Evolutionary conservation across 83 land plant species (phyloP).

Genomic region (Picea abies): DNA sequence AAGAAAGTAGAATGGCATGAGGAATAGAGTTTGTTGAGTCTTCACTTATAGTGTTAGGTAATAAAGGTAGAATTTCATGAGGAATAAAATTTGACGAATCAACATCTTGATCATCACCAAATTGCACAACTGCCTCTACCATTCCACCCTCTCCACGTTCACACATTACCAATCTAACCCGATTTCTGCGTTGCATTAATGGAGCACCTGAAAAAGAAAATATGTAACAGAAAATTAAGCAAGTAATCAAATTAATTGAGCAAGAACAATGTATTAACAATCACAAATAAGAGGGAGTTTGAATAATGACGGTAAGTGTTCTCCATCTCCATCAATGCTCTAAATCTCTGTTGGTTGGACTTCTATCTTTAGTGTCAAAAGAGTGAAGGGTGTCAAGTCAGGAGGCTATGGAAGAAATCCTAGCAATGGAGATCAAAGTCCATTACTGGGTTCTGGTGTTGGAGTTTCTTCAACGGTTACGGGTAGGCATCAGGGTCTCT

Average conservation of each 20-base stretch:
- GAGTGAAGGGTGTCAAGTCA: too few species aligned
- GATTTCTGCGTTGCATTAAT: slow-evolving; percentile 29
- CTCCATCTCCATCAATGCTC: too few species aligned
- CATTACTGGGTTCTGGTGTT: too few species aligned
- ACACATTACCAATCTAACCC: slow-evolving; percentile 60
- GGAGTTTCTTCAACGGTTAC: too few species aligned
- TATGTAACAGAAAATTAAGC: background rate
- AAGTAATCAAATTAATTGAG: background rate
- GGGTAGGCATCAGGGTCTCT: too few species aligned
- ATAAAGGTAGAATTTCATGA: slow-evolving; percentile 63
- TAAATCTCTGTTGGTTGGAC: too few species aligned
- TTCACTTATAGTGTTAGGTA: slow-evolving; percentile 73
- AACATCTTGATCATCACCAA: slow-evolving; percentile 73
- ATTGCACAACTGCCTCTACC: slow-evolving; percentile 68
- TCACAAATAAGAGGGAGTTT: too few species aligned
- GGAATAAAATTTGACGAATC: slow-evolving; percentile 37
- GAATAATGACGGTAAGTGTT: too few species aligned
- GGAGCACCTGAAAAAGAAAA: slow-evolving; percentile 40
- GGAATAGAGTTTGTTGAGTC: slow-evolving; percentile 34
- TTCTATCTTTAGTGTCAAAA: too few species aligned
- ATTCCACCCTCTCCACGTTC: slow-evolving; percentile 80
- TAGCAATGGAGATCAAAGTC: too few species aligned
- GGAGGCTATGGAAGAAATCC: too few species aligned
- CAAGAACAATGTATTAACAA: background rate
- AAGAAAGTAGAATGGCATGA: slow-evolving; percentile 59